Percentiles rank a stretch among this genome's conserved stretches.
These are phyloP conservation scores for Globisporangium cederbergense DNA, from an alignment of 352 stramenopile genomes.

Conservation along the genomic window DNA sequence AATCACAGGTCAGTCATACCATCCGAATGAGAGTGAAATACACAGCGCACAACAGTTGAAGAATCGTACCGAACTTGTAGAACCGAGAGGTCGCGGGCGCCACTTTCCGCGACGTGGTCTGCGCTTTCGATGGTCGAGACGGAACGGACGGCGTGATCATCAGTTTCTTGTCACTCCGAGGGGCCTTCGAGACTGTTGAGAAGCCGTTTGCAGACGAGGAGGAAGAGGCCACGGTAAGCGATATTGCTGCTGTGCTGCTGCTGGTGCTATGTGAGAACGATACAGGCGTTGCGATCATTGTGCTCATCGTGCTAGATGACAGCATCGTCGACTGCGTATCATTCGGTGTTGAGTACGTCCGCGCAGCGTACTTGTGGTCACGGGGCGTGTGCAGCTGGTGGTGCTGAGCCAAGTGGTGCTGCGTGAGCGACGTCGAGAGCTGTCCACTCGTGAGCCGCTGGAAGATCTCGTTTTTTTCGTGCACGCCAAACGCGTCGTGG, in stretches of 20 bases:
- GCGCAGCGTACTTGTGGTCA: constrained; percentile 14
- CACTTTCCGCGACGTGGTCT: constrained; percentile 51
- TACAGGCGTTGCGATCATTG: constrained; percentile 16
- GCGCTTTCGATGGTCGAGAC: constrained; percentile 40
- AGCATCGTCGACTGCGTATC: constrained; percentile 14
- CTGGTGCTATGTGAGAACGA: constrained; percentile 10
- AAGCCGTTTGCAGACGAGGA: constrained; percentile 26
- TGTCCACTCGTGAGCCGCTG: constrained; percentile 32
- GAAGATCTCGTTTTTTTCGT: constrained; percentile 38
- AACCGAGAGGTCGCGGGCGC: constrained; percentile 31
- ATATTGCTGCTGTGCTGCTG: constrained; percentile 1
- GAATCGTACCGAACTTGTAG: constrained; percentile 32
- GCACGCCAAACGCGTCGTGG: constrained; percentile 32
- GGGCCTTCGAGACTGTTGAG: constrained; percentile 43
- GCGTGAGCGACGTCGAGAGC: constrained; percentile 14
- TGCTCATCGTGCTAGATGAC: constrained; percentile 16
- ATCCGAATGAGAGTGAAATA: background rate
- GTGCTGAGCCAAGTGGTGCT: constrained; percentile 16
- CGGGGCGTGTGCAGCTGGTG: constrained; percentile 29
- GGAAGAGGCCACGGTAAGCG: constrained; percentile 21
- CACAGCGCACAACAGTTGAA: background rate
- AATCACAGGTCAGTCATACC: background rate
- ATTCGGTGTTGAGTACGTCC: constrained; percentile 13
- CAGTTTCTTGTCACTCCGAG: constrained; percentile 23
- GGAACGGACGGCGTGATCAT: constrained; percentile 47